Base-by-base conservation (phyloP, 2,329 filamentous ascomycete species). In the Alternaria brassicicola region DNA sequence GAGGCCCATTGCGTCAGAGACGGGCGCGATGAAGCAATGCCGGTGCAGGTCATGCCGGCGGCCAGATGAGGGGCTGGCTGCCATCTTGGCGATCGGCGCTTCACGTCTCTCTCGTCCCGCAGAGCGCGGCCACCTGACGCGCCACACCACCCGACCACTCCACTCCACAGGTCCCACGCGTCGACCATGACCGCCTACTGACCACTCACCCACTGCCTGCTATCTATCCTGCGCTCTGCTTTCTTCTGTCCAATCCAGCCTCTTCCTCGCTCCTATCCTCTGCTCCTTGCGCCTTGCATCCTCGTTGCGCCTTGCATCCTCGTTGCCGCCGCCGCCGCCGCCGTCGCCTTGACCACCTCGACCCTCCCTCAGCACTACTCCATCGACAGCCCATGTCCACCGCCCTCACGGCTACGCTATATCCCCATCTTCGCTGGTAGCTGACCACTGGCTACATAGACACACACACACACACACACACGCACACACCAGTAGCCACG, bases 401-500 rank as follows among this genome's bases (percentile, higher is more conserved):
- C 68, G 55, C 60, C 65, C 67, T 77, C 35, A 78, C 75, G 41
- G 61, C 75, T 30, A 71, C 72, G 30, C 65, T 78, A 21, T 77
- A 78, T 65, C 73, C 75, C 53, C 76, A 77, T 63, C 70, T 76
- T 47, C 64, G 70, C 56, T 76, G 76, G 74, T 78, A 78, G 71
- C 59, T 64, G 62, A 63, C 45, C 25, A 23, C 25, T 33, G 19
- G 33, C 47, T 31, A 21, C 53, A 52, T 52, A 55, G 51, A 46
- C 53, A n/a, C n/a, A n/a, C n/a, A n/a, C n/a, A n/a, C n/a, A n/a
- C n/a, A n/a, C n/a, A n/a, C n/a, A n/a, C n/a, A n/a, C n/a, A n/a
- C n/a, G n/a, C n/a, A n/a, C n/a, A n/a, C n/a, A 59, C 38, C 58
- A 46, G 52, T 35, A 49, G n/a, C 30, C 28, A 35, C 54, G 57